Base-by-base conservation (phyloP, 345 rosid species). In the Syzygium oleosum region DNA sequence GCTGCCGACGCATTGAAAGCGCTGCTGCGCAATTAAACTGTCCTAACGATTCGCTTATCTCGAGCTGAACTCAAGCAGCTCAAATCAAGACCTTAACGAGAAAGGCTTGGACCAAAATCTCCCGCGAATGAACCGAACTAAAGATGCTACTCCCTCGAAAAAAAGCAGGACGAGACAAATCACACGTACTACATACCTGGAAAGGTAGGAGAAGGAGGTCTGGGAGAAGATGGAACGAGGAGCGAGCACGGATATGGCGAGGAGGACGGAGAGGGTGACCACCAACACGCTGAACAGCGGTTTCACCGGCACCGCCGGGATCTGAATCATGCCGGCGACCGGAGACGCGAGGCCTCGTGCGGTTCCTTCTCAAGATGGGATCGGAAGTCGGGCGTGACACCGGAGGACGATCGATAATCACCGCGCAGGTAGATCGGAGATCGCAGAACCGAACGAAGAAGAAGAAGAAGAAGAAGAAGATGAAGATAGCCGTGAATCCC, bases 291-390 rank as follows among this genome's bases (percentile, higher is more conserved):
- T 27, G 92, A 94, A 94, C 87, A 95, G 61, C 55, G 98, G 98
- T 88, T 95, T 95, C 89, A 95, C 96, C 31, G 96, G 88, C 21
- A 91, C 88, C 61, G 85, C 88, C 87, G 91, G 89, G 96, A 95
- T 95, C 91, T 93, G 88, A 92, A 86, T 83, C 88, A 88, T 88
- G 22, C 49, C 83, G 27, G 21, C 83, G 49, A 43, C 21, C 83
- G 15, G 83, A 19, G 83, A 38, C 83, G 49, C 52, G 84, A 63
- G 25, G 41, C 49, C 43, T 29, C 56, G 15, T 31, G 49, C 46
- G 15, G 55, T 19, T n/a, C 21, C 58, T 63, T 17, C n/a, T 29
- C 38, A 25, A 3, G 84, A 61, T 73, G 46, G 43, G 51, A 34
- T 65, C 83, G 4, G 41, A 65, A 19, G 46, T 6, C 83, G 83